Base-by-base conservation (phyloP, 1,284 basidiomycete genomes). In the Moesziomyces sp. region DNA sequence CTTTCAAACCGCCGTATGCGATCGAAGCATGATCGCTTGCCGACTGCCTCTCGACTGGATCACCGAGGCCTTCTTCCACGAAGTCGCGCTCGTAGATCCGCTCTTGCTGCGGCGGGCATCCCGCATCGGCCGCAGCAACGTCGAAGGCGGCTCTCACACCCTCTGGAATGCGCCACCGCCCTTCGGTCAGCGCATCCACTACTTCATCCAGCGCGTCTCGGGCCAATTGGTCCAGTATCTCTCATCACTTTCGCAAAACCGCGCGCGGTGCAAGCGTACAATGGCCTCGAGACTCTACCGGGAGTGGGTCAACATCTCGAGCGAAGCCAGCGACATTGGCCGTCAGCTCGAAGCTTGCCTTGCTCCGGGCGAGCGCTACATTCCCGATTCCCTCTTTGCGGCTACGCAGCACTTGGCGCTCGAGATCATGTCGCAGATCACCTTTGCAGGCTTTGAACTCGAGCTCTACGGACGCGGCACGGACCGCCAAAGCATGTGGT, bases 371-470 rank as follows among this genome's bases (percentile, higher is more conserved):
- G 68, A 74, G 16, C 47, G 49, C 10, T 63, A 63, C 48, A 35
- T 74, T 26, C 58, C 68, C 5, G 75, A 74, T 35, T 64, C 63
- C 23, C 61, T 76, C 42, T 76, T 85, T 6, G 82, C 92, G 26
- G 86, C 87, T 0, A 86, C 89, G 3, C 84, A 90, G 18, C 71
- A 88, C 16, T 88, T 90, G 86, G 87, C 91, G 51, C 83, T 92
- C 24, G 85, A 87, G 5, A 85, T 88, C 23, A 86, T 91, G 11
- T 86, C 88, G 42, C 91, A 93, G 70, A 86, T 93, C 19, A 84
- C 92, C 10, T 85, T 91, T 50, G 89, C 90, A 0, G 92, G 91
- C 1, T 91, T 92, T 70, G 91, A 93, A 79, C 85, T 93, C 26
- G 90, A 91, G 46, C 84, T 94, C 9, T 92, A 93, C 76, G 86